Percentiles rank a stretch among this genome's conserved stretches.
Conservation (phyloP, 768 basidiomycete genomes). For the Aureoboletus auriporus region DNA sequence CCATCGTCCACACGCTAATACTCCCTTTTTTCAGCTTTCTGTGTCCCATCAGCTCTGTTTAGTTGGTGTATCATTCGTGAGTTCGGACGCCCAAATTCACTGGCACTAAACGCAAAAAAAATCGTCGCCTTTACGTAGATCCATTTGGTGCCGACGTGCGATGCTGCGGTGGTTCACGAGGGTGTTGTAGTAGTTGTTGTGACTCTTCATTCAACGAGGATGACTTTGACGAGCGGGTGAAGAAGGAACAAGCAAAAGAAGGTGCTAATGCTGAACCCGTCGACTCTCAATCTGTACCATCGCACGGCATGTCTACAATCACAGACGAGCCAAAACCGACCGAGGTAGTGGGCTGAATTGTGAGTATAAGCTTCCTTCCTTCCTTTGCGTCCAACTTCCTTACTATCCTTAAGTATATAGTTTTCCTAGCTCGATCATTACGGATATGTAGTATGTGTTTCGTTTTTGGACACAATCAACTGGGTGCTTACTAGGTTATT, state of each 20-base stretch:
- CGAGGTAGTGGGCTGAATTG: background rate
- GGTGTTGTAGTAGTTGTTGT: slow-evolving; percentile 27
- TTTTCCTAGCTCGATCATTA: too few species aligned
- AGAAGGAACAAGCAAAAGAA: slow-evolving; percentile 18
- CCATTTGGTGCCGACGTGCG: slow-evolving; percentile 17
- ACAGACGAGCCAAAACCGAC: slow-evolving; percentile 1
- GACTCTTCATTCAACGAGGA: slow-evolving; percentile 28
- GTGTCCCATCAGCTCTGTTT: slow-evolving; percentile 9
- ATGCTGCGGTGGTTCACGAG: slow-evolving; percentile 25
- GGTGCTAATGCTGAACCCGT: slow-evolving; percentile 8
- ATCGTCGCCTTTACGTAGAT: slow-evolving; percentile 5
- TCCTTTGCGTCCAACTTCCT: background rate
- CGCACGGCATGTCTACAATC: slow-evolving; percentile 14
- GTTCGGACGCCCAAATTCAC: background rate
- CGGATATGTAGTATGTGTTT: background rate
- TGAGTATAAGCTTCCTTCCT: background rate
- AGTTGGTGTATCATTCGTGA: slow-evolving; percentile 25
- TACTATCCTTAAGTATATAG: background rate
- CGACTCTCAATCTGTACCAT: slow-evolving; percentile 21
- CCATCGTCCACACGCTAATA: background rate
- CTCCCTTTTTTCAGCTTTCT: slow-evolving; percentile 10
- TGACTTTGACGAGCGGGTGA: slow-evolving; percentile 28
- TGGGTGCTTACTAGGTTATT: too few species aligned
- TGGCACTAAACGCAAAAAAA: background rate
- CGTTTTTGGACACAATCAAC: background rate